phyloP scores from a whole-genome alignment of 129 eudicot genomes.

The Saposhnikovia divaricata region DNA sequence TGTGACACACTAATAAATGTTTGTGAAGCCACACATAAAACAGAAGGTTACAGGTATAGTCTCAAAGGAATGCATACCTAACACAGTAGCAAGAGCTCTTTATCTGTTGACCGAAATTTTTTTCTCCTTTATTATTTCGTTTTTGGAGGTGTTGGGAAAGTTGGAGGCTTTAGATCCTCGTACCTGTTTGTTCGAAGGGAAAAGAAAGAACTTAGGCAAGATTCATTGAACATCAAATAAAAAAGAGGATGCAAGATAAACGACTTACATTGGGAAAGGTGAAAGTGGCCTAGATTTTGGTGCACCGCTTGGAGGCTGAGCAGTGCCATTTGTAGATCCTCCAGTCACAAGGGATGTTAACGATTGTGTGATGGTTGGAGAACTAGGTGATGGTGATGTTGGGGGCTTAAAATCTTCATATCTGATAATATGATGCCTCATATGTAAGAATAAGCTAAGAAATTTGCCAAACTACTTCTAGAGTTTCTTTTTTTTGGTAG shows the following conservation, averaged over 20 bases:
- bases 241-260: not conserved
- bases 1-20: not conserved
- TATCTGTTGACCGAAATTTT: not conserved
- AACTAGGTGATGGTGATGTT: conserved; percentile 58
- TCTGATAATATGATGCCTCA: conserved; percentile 14
- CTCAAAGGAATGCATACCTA: not conserved
- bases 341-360: conserved; percentile 13
- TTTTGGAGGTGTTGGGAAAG: conserved; percentile 56
- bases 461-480: not conserved
- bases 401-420: conserved; percentile 68
- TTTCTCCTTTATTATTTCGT: conserved; percentile 10
- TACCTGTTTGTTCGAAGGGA: conserved; percentile 38
- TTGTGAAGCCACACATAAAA: not conserved
- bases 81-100: conserved; percentile 3
- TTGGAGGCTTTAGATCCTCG: conserved; percentile 80
- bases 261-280: conserved; percentile 52
- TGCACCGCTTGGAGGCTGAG: conserved; percentile 8
- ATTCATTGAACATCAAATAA: conserved; percentile 1
- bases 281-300: conserved; percentile 60
- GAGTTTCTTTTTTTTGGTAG: not conserved
- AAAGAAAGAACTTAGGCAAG: not conserved
- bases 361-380: conserved; percentile 34
- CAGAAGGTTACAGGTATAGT: not conserved
- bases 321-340: conserved; percentile 27
- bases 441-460: not conserved